Base-by-base conservation (phyloP, 169 alveolate species). In the Cryptosporidium ryanae region DNA sequence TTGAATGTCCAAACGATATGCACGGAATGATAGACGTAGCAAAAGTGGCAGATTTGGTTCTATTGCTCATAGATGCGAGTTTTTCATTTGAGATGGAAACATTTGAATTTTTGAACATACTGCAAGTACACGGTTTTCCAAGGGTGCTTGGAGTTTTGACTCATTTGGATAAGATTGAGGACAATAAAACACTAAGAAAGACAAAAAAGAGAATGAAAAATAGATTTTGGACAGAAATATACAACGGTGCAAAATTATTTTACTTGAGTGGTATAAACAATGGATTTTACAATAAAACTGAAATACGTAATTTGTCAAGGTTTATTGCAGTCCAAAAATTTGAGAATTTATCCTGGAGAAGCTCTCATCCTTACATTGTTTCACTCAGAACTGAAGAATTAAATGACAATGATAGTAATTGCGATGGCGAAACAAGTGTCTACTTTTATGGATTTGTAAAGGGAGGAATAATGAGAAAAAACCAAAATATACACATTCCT, bases 71-170 rank as follows among this genome's bases (percentile, higher is more conserved):
- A 31, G 99, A 98, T 91, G 99, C 99, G 0, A 89, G 94, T 67
- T 94, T 92, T 81, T 97, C 98, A 82, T 97, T 97, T 90, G 99
- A 98, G 91, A 95, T 98, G 98, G 99, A 98, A 90, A 98, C 99
- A 10, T 97, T 98, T 81, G 99, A 98, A 94, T 98, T 97, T 93
- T 84, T 98, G 82, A 97, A 97, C 87, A 91, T 98, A 21, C 81
- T 98, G 90, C 97, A 96, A 67, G 92, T 92, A 8, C 98, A 95
- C 83, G 99, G 99, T 1, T 93, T 96, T 87, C 98, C 99, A 1
- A 92, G 96, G 48, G 96, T 95, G 1, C 87, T 95, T 90, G 99
- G 99, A 8, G 98, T 98, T 25, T 94, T 97, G 44, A 98, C 99
- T 1, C 99, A 98, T 91, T 82, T 98, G 83, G 99, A 98, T 90